Conservation (phyloP, 306 rosid genomes). For the Trifolium pratense region DNA sequence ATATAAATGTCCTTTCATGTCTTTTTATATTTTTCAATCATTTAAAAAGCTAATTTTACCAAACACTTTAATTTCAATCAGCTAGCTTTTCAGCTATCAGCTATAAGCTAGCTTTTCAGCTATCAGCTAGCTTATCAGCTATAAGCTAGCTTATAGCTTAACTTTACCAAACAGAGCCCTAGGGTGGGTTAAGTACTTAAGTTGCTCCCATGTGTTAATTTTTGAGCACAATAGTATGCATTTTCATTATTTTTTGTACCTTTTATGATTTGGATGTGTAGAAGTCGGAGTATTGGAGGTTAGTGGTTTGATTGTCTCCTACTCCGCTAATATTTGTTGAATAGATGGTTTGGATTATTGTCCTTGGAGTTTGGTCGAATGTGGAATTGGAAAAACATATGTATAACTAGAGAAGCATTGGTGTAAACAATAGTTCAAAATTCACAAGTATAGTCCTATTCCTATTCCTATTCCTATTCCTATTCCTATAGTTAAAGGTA, state of each 20-base stretch:
- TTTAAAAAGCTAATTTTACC: too few relatives aligned
- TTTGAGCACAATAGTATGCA: background rate
- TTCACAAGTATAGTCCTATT: background rate
- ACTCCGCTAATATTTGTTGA: background rate
- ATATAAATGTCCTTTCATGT: too few relatives aligned
- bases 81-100: too few relatives aligned
- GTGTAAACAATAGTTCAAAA: background rate
- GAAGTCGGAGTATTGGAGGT: background rate
- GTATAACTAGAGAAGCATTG: background rate
- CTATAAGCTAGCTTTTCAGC: too few relatives aligned
- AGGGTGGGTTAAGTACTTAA: background rate
- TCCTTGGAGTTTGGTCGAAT: background rate
- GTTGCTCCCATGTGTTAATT: background rate
- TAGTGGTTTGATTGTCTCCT: background rate
- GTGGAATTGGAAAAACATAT: background rate
- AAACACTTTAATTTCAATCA: too few relatives aligned
- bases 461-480: too few relatives aligned
- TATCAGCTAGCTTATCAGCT: too few relatives aligned
- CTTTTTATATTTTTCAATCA: too few relatives aligned
- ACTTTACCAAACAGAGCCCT: too few relatives aligned
- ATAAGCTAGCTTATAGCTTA: too few relatives aligned
- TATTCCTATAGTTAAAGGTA: background rate
- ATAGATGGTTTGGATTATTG: background rate
- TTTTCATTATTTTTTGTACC: background rate
- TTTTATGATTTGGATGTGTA: background rate